Percentiles rank a stretch among this genome's conserved stretches.
Evolutionary conservation across 2,329 filamentous ascomycete species (phyloP).

Genomic region (Botrytis cinerea): DNA sequence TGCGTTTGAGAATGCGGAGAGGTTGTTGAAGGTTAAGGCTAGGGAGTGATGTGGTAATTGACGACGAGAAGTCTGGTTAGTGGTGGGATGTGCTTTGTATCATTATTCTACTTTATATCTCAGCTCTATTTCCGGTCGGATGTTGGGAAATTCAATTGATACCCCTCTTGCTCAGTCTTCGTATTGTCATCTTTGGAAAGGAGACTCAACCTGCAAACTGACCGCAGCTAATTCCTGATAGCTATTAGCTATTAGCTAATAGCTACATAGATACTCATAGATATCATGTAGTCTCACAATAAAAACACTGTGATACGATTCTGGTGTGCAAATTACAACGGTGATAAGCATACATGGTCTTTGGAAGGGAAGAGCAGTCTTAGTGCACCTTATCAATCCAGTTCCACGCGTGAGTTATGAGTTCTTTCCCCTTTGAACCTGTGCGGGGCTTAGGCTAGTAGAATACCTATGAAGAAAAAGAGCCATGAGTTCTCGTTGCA

Average conservation of each 20-base stretch:
- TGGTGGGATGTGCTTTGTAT: no score
- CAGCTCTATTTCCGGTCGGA: not conserved
- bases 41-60: not conserved
- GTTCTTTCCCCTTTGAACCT: not conserved
- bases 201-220: not conserved
- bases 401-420: not conserved
- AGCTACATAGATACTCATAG: not conserved
- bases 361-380: not conserved
- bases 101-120: not conserved
- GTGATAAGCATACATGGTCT: fast-evolving
- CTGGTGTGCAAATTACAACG: not conserved
- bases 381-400: not conserved
- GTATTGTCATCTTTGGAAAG: not conserved
- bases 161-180: not conserved
- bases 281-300: not conserved
- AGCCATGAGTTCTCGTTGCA: not conserved
- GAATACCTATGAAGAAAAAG: not conserved
- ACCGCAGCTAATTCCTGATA: not conserved
- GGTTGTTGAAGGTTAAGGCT: conserved; percentile 44
- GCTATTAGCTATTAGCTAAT: no score
- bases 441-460: fast-evolving
- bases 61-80: no score
- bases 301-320: not conserved
- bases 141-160: not conserved
- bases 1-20: conserved; percentile 53